Evolutionary conservation across 805 yeast genomes (phyloP).

Genomic region (Jamesozyma spencerorum): DNA sequence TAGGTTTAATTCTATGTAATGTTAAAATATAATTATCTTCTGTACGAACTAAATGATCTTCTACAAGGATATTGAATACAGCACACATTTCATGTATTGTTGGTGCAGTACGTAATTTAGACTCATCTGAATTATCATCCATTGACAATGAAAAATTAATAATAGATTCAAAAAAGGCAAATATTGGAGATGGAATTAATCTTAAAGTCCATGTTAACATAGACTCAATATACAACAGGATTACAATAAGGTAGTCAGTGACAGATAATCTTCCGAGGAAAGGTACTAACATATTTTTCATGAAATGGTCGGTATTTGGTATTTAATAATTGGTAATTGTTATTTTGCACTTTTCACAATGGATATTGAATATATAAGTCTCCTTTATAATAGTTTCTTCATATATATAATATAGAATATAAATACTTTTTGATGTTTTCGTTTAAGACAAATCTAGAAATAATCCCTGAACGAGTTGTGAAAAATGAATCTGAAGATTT

Average conservation of each 20-base stretch:
- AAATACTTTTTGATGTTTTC: background rate
- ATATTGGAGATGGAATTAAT: slow-evolving; percentile 37
- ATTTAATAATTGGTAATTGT: too few relatives aligned
- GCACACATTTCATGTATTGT: slow-evolving; percentile 57
- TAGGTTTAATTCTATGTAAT: slow-evolving; percentile 56
- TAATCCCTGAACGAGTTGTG: too few relatives aligned
- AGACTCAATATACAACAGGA: slow-evolving; percentile 43
- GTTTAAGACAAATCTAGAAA: too few relatives aligned
- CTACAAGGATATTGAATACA: slow-evolving; percentile 59
- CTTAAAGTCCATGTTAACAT: slow-evolving; percentile 37
- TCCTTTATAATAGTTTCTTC: too few relatives aligned
- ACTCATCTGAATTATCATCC: slow-evolving; percentile 15
- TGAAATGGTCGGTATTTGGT: too few relatives aligned
- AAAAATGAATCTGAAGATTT: too few relatives aligned
- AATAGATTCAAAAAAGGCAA: slow-evolving; percentile 29
- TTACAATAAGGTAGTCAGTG: slow-evolving; percentile 42
- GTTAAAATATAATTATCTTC: slow-evolving; percentile 69
- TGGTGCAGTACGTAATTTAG: slow-evolving; percentile 30
- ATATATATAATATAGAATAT: background rate
- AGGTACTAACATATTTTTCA: slow-evolving; percentile 3
- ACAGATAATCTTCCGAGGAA: slow-evolving; percentile 32
- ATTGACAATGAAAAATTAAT: slow-evolving; percentile 15
- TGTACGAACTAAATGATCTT: slow-evolving; percentile 71
- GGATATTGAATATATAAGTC: too few relatives aligned
- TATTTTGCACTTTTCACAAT: too few relatives aligned